phyloP scores from a whole-genome alignment of 163 green algal species.

The Prototheca stagnorum region DNA sequence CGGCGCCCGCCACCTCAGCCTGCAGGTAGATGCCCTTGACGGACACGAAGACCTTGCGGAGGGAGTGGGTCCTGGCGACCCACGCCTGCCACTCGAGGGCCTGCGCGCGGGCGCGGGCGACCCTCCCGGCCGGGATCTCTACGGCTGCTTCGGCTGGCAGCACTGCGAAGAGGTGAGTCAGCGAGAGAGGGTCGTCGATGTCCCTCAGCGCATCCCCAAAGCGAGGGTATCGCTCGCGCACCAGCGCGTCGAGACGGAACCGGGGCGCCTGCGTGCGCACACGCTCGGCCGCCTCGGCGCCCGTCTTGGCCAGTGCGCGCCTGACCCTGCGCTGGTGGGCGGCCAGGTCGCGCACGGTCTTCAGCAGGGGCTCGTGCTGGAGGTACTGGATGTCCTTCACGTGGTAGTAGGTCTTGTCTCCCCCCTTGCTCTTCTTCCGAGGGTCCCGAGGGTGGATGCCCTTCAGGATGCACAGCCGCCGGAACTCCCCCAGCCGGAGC shows the following conservation, averaged over 20 bases:
- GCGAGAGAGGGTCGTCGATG: slow-evolving; percentile 92
- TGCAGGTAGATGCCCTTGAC: slow-evolving; percentile 85
- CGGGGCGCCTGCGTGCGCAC: slow-evolving; percentile 45
- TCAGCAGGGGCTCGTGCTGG: slow-evolving; percentile 83
- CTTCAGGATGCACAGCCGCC: slow-evolving; percentile 96
- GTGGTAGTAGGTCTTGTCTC: slow-evolving; percentile 98
- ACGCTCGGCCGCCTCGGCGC: slow-evolving; percentile 45
- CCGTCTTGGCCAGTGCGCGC: slow-evolving; percentile 67
- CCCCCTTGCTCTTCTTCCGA: slow-evolving; percentile 85
- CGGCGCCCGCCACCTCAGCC: slow-evolving; percentile 78
- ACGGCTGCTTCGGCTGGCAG: slow-evolving; percentile 57
- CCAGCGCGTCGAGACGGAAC: slow-evolving; percentile 85
- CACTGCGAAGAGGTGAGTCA: slow-evolving; percentile 89
- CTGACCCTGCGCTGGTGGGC: slow-evolving; percentile 48
- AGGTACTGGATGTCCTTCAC: slow-evolving; percentile 96
- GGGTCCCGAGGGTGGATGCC: slow-evolving; percentile 92
- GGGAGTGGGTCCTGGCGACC: slow-evolving; percentile 55
- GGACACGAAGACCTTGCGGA: slow-evolving; percentile 84
- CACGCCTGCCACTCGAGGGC: slow-evolving; percentile 91
- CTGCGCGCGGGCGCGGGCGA: slow-evolving; percentile 39
- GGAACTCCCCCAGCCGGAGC: slow-evolving; percentile 87
- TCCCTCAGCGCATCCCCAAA: slow-evolving; percentile 95
- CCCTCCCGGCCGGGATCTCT: slow-evolving; percentile 37
- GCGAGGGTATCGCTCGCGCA: slow-evolving; percentile 93
- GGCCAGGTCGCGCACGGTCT: slow-evolving; percentile 52